Evolutionary conservation across 805 yeast species (phyloP), one percentile per base, ranked within the genome.

Genomic region (Torulaspora indica): DNA sequence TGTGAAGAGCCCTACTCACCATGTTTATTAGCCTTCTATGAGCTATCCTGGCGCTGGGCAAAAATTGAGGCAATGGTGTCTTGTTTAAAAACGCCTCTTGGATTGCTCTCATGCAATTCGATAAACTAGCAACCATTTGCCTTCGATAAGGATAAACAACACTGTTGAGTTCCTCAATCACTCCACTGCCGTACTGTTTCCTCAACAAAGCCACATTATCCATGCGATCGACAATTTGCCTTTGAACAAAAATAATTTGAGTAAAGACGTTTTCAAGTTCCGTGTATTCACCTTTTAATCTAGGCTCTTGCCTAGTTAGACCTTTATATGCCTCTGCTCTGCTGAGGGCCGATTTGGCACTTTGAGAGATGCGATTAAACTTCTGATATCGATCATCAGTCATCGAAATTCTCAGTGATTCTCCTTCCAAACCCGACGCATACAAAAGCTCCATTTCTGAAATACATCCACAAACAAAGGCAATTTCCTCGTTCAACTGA

Each of bases 11-110:
- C 35, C 69, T 69, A 18, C 72, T 58, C 1, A 74, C 75, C 45
- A 69, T 68, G 41, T 68, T 67, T 5, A 75, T 66, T 14, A 75
- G 49, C 40, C 78, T 65, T 41, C 72, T 55, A 33, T 76, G 79
- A 1, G 79, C 69, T 34, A 73, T 64, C 48, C 74, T 64, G 1
- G 76, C 66, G 52, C 78, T 73, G 1, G 79, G 79, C 14, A 75
- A 43, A 51, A 64, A 74, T 47, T 74, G 79, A 2, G 80, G 79
- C 22, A 76, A 43, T 2, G 79, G 79, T 1, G 68, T 55, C 46
- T 74, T 75, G 34, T 64, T 71, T 5, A 55, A 38, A n/a, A 74
- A 53, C 0, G 78, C 75, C 30, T 66, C 68, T 44, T 72, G 71
- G 10, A 74, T 60, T 7, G 75, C 71, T 31, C 75, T 63, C 53